phyloP scores from a whole-genome alignment of 1,139 yeast species.

The Pichia sp. region DNA sequence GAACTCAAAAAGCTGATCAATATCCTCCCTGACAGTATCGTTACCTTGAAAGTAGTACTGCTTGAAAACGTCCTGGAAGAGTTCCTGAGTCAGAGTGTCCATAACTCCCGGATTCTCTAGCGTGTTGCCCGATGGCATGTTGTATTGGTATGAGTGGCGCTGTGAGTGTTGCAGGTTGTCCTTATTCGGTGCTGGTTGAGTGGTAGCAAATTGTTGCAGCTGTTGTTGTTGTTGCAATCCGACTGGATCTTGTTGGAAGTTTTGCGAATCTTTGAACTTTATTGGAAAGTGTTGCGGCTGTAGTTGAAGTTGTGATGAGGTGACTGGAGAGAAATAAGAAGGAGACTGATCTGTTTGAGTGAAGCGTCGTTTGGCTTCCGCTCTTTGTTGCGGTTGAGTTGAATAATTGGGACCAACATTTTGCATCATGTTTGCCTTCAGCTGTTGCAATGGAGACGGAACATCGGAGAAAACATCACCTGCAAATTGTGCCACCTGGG shows the following conservation, averaged over 20 bases:
- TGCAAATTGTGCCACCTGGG: neutral
- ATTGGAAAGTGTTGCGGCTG: neutral
- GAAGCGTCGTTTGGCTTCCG: neutral
- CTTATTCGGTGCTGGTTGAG: neutral
- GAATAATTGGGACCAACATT: neutral
- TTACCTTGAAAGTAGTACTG: slow-evolving; percentile 18
- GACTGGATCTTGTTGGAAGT: neutral
- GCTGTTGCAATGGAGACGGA: neutral
- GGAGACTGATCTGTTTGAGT: neutral
- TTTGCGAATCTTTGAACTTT: neutral
- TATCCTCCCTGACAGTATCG: slow-evolving; percentile 8
- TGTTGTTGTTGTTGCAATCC: neutral
- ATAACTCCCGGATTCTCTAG: neutral
- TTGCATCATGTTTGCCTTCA: neutral
- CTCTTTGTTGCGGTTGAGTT: neutral
- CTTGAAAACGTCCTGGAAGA: slow-evolving; percentile 22
- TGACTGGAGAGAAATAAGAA: neutral
- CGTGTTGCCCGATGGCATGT: neutral
- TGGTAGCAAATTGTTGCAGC: neutral
- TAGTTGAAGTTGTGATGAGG: neutral
- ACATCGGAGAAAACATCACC: neutral
- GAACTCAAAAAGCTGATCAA: slow-evolving; percentile 3
- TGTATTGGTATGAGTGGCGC: neutral
- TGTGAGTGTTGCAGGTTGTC: neutral
- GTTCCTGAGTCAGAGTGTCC: slow-evolving; percentile 18